A percentile compares a stretch with the other conserved stretches of the same genome.
Conservation (phyloP, 2,329 filamentous ascomycete species). For the Phialophora macrospora region DNA sequence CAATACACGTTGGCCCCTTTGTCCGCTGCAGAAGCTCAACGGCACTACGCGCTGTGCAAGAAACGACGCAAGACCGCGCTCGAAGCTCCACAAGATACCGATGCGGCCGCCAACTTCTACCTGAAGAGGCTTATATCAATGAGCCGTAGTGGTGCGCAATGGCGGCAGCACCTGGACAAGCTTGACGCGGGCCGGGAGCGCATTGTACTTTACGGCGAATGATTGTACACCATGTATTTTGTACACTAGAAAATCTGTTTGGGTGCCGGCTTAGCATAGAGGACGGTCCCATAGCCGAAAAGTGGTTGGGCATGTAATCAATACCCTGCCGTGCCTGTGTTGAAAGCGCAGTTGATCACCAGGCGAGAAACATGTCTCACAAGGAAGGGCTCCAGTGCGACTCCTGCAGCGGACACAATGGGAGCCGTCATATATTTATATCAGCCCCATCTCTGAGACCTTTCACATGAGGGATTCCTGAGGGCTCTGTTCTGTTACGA, state of each 20-base stretch:
- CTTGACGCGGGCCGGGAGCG: slow-evolving; percentile 54
- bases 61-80: slow-evolving; percentile 59
- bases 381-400: background rate
- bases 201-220: slow-evolving; percentile 37
- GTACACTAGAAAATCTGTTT: slow-evolving; percentile 11
- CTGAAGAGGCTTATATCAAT: slow-evolving; percentile 50
- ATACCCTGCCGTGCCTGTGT: background rate
- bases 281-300: background rate
- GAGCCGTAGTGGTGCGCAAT: slow-evolving; percentile 62
- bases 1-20: slow-evolving; percentile 77
- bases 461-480: background rate
- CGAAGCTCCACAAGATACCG: slow-evolving; percentile 41
- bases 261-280: background rate
- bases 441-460: slow-evolving; percentile 19
- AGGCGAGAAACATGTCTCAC: slow-evolving; percentile 20
- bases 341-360: background rate
- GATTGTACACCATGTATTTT: slow-evolving; percentile 7
- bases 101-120: slow-evolving; percentile 54
- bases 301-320: background rate
- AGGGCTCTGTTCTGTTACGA: too few relatives aligned
- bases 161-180: slow-evolving; percentile 61
- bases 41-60: slow-evolving; percentile 63
- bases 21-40: slow-evolving; percentile 49
- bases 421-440: slow-evolving; percentile 2
- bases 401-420: slow-evolving; percentile 2